phyloP scores from a whole-genome alignment of 1,139 yeast genomes.

The Nakaseomyces delphensis region DNA sequence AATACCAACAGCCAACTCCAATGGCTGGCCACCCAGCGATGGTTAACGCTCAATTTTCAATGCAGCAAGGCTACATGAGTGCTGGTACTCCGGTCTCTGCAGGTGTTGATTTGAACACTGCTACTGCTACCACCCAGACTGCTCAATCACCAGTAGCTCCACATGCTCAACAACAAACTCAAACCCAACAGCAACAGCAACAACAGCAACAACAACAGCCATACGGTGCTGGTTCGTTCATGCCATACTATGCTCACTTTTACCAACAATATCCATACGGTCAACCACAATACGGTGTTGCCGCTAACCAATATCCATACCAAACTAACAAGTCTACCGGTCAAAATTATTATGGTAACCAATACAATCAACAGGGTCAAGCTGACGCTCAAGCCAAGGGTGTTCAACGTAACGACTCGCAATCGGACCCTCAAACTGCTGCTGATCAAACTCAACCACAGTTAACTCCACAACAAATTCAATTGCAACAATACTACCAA shows the following conservation, averaged over 20 bases:
- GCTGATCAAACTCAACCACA: conserved; percentile 20
- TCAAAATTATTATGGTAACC: conserved; percentile 20
- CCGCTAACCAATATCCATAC: conserved; percentile 28
- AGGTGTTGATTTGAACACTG: conserved; percentile 12
- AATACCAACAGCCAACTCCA: conserved; percentile 21
- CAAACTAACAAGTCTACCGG: conserved; percentile 27
- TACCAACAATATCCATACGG: conserved; percentile 31
- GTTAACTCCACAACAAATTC: conserved; percentile 27
- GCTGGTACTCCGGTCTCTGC: conserved; percentile 19
- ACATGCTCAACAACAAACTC: conserved; percentile 16
- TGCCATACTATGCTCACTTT: conserved; percentile 28
- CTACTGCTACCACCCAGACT: conserved; percentile 15
- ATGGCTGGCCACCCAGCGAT: conserved; percentile 13
- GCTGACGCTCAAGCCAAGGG: conserved; percentile 8
- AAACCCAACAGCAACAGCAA: conserved; percentile 17
- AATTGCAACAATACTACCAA: conserved; percentile 31
- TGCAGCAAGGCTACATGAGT: conserved; percentile 18
- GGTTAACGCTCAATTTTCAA: conserved; percentile 15
- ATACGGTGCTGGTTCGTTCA: conserved; percentile 25
- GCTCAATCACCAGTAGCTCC: conserved; percentile 21
- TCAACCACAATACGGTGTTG: conserved; percentile 30
- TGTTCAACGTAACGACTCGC: conserved; percentile 14
- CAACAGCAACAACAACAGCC: conserved; percentile 20
- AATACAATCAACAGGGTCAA: conserved; percentile 14
- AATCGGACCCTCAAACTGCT: conserved; percentile 7